phyloP scores from a whole-genome alignment of 352 stramenopile species.

The Elongisporangium anandrum region DNA sequence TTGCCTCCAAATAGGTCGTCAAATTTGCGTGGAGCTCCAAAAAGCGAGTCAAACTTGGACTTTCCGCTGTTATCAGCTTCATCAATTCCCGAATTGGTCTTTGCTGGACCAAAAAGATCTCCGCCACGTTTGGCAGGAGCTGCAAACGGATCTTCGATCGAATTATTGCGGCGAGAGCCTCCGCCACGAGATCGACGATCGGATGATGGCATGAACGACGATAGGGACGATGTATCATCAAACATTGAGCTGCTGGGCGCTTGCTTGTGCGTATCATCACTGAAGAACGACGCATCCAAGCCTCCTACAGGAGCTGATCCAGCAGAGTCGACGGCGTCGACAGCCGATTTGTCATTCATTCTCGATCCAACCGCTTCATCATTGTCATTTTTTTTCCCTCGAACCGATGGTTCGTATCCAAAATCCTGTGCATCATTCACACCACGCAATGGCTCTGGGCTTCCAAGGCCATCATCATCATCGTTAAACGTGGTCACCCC shows the following conservation, averaged over 20 bases:
- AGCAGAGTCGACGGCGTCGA: slow-evolving; percentile 2
- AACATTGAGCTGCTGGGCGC: not conserved
- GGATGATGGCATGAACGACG: slow-evolving; percentile 8
- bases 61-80: not conserved
- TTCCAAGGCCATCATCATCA: slow-evolving; percentile 11
- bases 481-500: slow-evolving; percentile 2
- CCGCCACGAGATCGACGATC: slow-evolving; percentile 18
- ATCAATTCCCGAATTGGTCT: not conserved
- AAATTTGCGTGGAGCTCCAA: slow-evolving; percentile 9
- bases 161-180: not conserved
- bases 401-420: slow-evolving; percentile 10
- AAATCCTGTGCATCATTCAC: not conserved
- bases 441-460: not conserved
- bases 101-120: not conserved
- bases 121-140: not conserved
- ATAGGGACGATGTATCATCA: slow-evolving; percentile 18
- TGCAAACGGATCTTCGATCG: slow-evolving; percentile 11
- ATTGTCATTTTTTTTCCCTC: slow-evolving; percentile 9
- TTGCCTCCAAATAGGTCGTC: not conserved
- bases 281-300: slow-evolving; percentile 31
- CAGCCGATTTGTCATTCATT: not conserved
- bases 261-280: slow-evolving; percentile 11
- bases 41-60: slow-evolving; percentile 21
- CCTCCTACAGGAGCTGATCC: slow-evolving; percentile 7
- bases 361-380: not conserved